Base-by-base conservation (phyloP, 768 basidiomycete genomes). In the Mycena chlorophos region DNA sequence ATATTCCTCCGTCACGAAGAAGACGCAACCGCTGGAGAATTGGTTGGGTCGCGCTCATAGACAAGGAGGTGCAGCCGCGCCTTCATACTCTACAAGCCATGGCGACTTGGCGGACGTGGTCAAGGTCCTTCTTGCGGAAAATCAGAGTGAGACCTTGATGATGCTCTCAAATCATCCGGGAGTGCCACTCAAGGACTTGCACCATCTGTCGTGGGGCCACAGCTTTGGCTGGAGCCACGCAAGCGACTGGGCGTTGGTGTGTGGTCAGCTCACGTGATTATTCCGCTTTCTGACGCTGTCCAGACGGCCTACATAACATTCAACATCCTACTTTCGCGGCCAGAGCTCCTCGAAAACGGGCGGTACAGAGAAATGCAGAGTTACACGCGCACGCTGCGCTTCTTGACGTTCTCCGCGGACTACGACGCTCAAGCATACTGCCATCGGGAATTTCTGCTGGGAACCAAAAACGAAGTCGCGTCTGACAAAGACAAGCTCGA, bases 161-260 rank as follows among this genome's bases (percentile, higher is more conserved):
- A 72, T 71, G 67, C 64, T 77, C 28, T 73, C 73, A 10, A 66
- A 69, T 10, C 74, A 75, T 51, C 75, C 75, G 6, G 31, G 49
- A 8, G 62, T 73, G 4, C 69, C 71, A 0, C 63, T 78, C 10
- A 17, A 17, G 1, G 20, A 48, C 4, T 67, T 75, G 14, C 60
- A 63, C 8, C n/a, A 58, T 2, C 43, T 73, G 25, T 38, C 49
- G 16, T 73, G 69, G 67, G 68, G 69, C 0, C 66, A 74, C 56
- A 65, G 71, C 51, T 71, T 70, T 51, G 74, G 73, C 0, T 73
- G 68, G 53, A 66, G 66, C 4, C 64, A 69, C 13, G 63, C 71
- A 28, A 63, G 59, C 51, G 62, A 72, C 29, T 55, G 64, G 17
- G 72, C 74, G 2, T 57, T 75, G 2, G 49, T n/a, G n/a, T n/a